phyloP scores from a whole-genome alignment of 371 early-diverging fungal species.

The Mortierella sp. region DNA sequence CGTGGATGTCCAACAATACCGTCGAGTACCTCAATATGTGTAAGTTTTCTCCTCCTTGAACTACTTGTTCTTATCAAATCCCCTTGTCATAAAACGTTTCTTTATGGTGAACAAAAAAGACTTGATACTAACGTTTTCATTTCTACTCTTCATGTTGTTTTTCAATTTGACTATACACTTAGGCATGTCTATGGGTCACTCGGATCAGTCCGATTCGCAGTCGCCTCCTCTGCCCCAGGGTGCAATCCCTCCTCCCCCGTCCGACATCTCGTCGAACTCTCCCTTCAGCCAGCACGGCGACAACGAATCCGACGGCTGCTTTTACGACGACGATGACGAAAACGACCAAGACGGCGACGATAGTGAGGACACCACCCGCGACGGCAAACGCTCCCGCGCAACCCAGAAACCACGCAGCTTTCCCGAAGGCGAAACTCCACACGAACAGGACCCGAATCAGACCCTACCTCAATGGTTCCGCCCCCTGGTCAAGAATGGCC shows the following conservation, averaged over 20 bases:
- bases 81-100: not conserved
- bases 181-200: not conserved
- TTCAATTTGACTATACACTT: too few species aligned
- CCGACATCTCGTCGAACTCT: not conserved
- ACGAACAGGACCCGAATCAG: not conserved
- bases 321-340: not conserved
- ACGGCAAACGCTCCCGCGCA: conserved; percentile 4
- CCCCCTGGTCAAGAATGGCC: conserved; percentile 1
- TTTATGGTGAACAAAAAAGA: not conserved
- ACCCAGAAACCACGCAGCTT: not conserved
- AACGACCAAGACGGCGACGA: not conserved
- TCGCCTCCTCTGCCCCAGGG: not conserved
- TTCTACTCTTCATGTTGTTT: not conserved
- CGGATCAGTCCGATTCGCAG: not conserved
- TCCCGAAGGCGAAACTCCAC: not conserved
- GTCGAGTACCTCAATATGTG: not conserved
- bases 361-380: not conserved
- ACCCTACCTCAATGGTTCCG: conserved; percentile 25
- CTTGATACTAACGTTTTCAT: not conserved
- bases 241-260: not conserved
- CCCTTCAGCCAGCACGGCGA: too few species aligned
- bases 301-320: not conserved
- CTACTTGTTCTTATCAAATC: not conserved
- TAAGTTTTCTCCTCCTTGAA: not conserved
- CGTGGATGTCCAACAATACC: not conserved